These are phyloP conservation scores for Exophiala spinifera DNA, from an alignment of 2,329 filamentous ascomycete genomes.

Conservation along the genomic window DNA sequence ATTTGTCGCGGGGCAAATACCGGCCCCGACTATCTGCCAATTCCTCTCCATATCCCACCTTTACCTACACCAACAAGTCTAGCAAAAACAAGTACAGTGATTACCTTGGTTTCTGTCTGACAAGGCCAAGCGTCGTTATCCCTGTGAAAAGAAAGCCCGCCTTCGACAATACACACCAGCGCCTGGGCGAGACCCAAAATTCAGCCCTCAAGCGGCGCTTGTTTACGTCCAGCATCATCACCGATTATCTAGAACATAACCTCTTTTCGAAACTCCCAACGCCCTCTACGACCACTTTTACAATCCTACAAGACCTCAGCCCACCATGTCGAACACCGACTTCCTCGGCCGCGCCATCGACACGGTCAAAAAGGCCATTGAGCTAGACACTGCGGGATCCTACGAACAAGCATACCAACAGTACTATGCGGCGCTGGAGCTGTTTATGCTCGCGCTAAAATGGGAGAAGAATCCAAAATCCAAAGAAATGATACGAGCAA, in stretches of 20 bases:
- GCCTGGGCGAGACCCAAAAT: neutral
- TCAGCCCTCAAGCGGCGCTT: slow-evolving; percentile 4
- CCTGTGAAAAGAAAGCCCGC: too few species aligned
- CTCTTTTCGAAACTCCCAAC: neutral
- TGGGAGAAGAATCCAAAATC: slow-evolving; percentile 99
- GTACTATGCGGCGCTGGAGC: slow-evolving; percentile 93
- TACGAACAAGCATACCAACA: slow-evolving; percentile 96
- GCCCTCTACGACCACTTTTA: neutral
- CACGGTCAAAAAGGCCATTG: slow-evolving; percentile 95
- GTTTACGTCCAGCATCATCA: slow-evolving; percentile 5
- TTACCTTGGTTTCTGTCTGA: neutral
- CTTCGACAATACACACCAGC: too few species aligned
- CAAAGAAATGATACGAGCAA: slow-evolving; percentile 95
- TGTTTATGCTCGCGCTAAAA: slow-evolving; percentile 98
- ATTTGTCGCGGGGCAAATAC: slow-evolving; percentile 20
- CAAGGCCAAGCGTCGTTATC: too few species aligned
- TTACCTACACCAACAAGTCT: neutral
- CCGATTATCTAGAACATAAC: neutral
- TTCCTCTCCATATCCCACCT: neutral
- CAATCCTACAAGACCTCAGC: neutral
- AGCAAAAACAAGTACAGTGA: neutral
- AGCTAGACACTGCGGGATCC: slow-evolving; percentile 89
- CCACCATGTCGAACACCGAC: slow-evolving; percentile 89
- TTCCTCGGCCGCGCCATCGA: slow-evolving; percentile 96
- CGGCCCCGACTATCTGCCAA: neutral